Evolutionary conservation across 78 protist genomes (phyloP).

Genomic region (Dictyostelium intermedium): DNA sequence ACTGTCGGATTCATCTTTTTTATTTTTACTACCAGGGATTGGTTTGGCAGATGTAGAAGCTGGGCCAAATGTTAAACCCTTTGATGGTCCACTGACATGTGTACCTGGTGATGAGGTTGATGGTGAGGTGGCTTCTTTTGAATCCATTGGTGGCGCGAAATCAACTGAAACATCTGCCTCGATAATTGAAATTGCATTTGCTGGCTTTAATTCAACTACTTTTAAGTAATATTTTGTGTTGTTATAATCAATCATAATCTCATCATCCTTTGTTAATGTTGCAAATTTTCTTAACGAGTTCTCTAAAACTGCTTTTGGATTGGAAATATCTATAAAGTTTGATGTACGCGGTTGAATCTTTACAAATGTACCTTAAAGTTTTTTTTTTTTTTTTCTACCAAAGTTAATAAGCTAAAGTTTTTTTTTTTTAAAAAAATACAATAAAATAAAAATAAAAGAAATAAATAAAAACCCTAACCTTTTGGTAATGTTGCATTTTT

Average conservation of each 20-base stretch:
- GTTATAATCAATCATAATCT: slow-evolving; percentile 82
- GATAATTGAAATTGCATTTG: slow-evolving; percentile 88
- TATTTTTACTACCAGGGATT: slow-evolving; percentile 44
- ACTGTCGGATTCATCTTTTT: not conserved
- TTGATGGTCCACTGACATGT: slow-evolving; percentile 1
- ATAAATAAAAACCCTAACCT: not conserved
- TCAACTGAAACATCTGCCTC: slow-evolving; percentile 93
- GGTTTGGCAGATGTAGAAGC: not conserved
- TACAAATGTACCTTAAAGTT: slow-evolving; percentile 85
- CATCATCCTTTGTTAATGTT: slow-evolving; percentile 84
- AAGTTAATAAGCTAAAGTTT: too few species aligned
- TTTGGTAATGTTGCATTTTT: slow-evolving; percentile 55
- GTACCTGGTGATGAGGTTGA: not conserved
- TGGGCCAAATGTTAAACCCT: slow-evolving; percentile 60
- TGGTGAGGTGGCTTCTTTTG: slow-evolving; percentile 14
- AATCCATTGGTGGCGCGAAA: slow-evolving; percentile 91
- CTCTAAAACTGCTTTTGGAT: slow-evolving; percentile 93
- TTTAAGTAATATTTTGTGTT: slow-evolving; percentile 65
- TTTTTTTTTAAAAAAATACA: not conserved
- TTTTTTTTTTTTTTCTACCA: too few species aligned
- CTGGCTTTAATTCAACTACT: slow-evolving; percentile 83
- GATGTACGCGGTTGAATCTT: slow-evolving; percentile 88
- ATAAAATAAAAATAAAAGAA: not conserved
- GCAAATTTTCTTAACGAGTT: slow-evolving; percentile 78
- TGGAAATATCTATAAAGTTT: slow-evolving; percentile 88